phyloP scores from a whole-genome alignment of 495 filamentous ascomycete species.

The Penicillium subrubescens region DNA sequence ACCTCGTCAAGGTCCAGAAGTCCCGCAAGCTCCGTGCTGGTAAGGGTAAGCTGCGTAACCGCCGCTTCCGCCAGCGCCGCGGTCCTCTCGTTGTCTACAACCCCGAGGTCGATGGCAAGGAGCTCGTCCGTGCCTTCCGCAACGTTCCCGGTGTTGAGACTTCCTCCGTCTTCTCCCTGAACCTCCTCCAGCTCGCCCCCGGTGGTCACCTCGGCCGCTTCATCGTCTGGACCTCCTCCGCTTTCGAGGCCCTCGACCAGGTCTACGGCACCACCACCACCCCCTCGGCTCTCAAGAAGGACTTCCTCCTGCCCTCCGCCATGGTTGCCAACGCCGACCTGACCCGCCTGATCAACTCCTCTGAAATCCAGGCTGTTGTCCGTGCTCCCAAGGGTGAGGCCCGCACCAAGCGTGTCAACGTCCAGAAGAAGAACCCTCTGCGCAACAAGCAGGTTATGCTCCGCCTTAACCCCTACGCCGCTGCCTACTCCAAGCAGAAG shows the following conservation, averaged over 20 bases:
- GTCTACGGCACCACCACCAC: conserved; percentile 91
- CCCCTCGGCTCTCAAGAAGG: conserved; percentile 89
- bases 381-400: conserved; percentile 85
- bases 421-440: conserved; percentile 99
- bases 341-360: conserved; percentile 95
- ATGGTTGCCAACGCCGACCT: conserved; percentile 89
- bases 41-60: conserved; percentile 95
- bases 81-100: conserved; percentile 96
- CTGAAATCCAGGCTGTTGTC: conserved; percentile 94
- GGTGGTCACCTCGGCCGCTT: conserved; percentile 99
- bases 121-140: conserved; percentile 89
- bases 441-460: conserved; percentile 96
- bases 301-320: conserved; percentile 92
- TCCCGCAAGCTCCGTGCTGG: conserved; percentile 94
- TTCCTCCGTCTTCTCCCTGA: conserved; percentile 88
- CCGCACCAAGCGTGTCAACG: conserved; percentile 82
- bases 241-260: conserved; percentile 91
- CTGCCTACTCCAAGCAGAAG: conserved; percentile 80
- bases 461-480: conserved; percentile 95
- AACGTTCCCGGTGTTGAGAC: conserved; percentile 99
- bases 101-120: conserved; percentile 88
- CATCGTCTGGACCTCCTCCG: conserved; percentile 96
- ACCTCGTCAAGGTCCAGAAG: conserved; percentile 89
- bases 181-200: conserved; percentile 97
- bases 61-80: conserved; percentile 94